Conservation (phyloP, 139 green algal species). For the Haematococcus sp. region DNA sequence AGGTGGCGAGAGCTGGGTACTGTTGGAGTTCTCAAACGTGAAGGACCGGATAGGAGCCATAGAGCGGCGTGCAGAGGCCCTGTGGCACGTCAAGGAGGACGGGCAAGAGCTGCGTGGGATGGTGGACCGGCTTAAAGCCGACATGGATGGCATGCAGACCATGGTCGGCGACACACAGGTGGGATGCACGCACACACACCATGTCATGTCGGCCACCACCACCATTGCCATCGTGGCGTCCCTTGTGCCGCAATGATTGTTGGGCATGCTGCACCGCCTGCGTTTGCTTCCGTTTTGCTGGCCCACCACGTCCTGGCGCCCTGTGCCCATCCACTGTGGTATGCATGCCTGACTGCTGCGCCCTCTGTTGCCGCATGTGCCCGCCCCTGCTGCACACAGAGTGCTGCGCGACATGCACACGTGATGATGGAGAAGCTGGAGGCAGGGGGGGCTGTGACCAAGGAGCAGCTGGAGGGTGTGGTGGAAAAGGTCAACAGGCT, state of each 20-base stretch:
- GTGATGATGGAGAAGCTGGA: slow-evolving; percentile 28
- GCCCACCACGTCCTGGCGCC: too few relatives aligned
- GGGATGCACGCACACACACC: not conserved
- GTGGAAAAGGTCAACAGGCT: not conserved
- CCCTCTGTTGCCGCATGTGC: too few relatives aligned
- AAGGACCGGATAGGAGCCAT: not conserved
- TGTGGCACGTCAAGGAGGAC: slow-evolving; percentile 37
- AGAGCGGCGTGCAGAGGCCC: slow-evolving; percentile 24
- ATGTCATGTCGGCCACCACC: not conserved
- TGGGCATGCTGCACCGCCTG: slow-evolving; percentile 1
- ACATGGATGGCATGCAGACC: slow-evolving; percentile 16
- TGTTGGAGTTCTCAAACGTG: slow-evolving; percentile 16
- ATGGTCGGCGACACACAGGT: slow-evolving; percentile 24
- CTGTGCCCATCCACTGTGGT: too few relatives aligned
- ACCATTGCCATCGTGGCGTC: not conserved
- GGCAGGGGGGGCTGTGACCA: slow-evolving; percentile 7
- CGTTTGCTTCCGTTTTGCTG: too few relatives aligned
- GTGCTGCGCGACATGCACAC: slow-evolving; percentile 4
- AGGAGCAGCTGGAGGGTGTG: not conserved
- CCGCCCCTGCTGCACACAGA: not conserved
- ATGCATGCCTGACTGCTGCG: too few relatives aligned
- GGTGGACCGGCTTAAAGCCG: slow-evolving; percentile 22
- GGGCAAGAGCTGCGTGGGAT: slow-evolving; percentile 19
- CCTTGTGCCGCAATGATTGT: not conserved
- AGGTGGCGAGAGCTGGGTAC: slow-evolving; percentile 13